Base-by-base conservation (phyloP, 1,139 yeast genomes). In the Sugiyamaella sp. region DNA sequence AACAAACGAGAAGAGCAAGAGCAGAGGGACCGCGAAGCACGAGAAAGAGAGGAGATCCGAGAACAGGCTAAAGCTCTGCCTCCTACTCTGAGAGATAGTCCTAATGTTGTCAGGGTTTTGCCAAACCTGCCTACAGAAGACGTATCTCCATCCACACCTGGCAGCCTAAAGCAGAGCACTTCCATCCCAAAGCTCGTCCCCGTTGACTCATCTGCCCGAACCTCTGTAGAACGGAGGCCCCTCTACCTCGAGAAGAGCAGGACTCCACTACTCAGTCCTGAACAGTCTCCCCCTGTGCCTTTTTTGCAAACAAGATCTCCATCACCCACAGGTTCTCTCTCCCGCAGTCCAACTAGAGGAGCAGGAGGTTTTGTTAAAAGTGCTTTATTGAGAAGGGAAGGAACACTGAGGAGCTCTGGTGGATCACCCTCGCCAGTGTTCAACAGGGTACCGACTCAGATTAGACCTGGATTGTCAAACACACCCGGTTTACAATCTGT, bases 321-420 rank as follows among this genome's bases (percentile, higher is more conserved):
- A 8, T 42, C 57, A 4, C 59, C 43, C 37, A 41, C 51, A 16
- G 49, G 39, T 6, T 43, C 53, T 21, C 42, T 51, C 10, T 52
- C 63, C 9, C 50, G 60, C 24, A 59, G 66, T 14, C 69, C 69
- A 2, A 54, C 61, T 2, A 46, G 62, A 42, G 62, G 66, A 8
- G 65, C 60, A 40, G 69, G 68, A 10, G 64, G 67, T 16, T 67
- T 67, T 53, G 63, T 67, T 10, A 67, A 66, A 33, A 65, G 69
- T 33, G 71, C 71, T 19, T 56, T 67, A 63, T 55, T 66, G 22
- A 64, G 60, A 43, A 59, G 68, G 12, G 69, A 63, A 42, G 59
- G 51, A 1, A 41, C 46, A 12, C 12, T 48, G 17, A 48, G 41
- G 16, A 17, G 35, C 29, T 49, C 42, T 42, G 51, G 40, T 24